Percentiles rank a stretch among this genome's conserved stretches.
Evolutionary conservation across 108 stramenopile species (phyloP).

Genomic region (Cyclotella cryptica): DNA sequence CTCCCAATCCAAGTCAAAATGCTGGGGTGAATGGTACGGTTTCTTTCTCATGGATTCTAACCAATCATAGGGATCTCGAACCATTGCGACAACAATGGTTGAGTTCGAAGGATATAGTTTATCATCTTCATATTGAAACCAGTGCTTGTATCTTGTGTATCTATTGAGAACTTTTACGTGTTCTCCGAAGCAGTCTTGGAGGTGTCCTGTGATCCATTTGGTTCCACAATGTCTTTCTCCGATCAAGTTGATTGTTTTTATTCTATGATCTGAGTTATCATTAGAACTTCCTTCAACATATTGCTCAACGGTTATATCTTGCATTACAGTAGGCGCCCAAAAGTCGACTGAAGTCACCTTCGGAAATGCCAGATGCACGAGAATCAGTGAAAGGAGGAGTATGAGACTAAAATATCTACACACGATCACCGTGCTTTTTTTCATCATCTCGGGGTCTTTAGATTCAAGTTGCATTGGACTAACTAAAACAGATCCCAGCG

Average conservation of each 20-base stretch:
- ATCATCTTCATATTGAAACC: slow-evolving; percentile 54
- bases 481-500: background rate
- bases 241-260: slow-evolving; percentile 38
- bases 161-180: slow-evolving; percentile 26
- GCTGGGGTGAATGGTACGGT: slow-evolving; percentile 60
- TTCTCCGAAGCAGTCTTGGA: slow-evolving; percentile 38
- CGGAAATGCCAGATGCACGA: background rate
- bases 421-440: background rate
- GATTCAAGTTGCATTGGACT: background rate
- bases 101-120: slow-evolving; percentile 20
- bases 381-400: background rate
- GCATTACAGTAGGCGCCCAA: background rate
- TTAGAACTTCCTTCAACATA: background rate
- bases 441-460: background rate
- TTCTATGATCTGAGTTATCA: background rate
- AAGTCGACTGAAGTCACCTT: background rate
- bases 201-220: slow-evolving; percentile 54
- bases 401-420: background rate
- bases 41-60: slow-evolving; percentile 59
- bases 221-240: slow-evolving; percentile 62
- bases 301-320: background rate
- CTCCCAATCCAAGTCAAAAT: slow-evolving; percentile 51
- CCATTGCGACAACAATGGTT: slow-evolving; percentile 55
- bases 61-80: slow-evolving; percentile 69
- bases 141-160: slow-evolving; percentile 49